Conservation (phyloP, 768 basidiomycete genomes). For the Leucocoprinus sp. region DNA sequence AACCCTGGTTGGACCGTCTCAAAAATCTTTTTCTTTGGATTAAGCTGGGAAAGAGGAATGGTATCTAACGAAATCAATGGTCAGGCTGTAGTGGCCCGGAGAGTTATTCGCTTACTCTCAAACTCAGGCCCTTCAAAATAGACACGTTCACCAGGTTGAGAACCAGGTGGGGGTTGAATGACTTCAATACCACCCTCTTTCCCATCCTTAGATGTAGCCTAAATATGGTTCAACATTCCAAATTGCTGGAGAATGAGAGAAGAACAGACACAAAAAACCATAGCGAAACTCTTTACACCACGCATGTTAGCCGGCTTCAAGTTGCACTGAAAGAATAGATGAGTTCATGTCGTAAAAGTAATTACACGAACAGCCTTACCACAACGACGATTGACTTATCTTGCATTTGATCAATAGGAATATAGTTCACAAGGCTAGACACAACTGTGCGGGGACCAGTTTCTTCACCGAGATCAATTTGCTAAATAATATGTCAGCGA, state of each 20-base stretch:
- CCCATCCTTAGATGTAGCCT: conserved; percentile 89
- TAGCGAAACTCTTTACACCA: conserved; percentile 95
- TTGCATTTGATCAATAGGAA: conserved; percentile 90
- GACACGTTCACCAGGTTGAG: conserved; percentile 86
- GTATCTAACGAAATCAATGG: conserved; percentile 30
- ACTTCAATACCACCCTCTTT: conserved; percentile 89
- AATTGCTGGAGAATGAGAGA: neutral
- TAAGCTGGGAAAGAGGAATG: conserved; percentile 73
- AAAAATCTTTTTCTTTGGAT: conserved; percentile 99
- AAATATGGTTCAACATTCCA: conserved; percentile 6
- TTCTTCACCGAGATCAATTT: conserved; percentile 95
- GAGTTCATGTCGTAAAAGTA: neutral
- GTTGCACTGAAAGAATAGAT: conserved; percentile 53
- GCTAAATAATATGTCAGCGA: conserved; percentile 33
- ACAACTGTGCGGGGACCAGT: conserved; percentile 93
- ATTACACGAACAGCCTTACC: conserved; percentile 32
- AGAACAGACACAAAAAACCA: conserved; percentile 81
- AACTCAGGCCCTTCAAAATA: conserved; percentile 92
- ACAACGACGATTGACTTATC: conserved; percentile 79
- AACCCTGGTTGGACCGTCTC: conserved; percentile 97
- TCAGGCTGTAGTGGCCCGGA: neutral
- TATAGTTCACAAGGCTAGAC: conserved; percentile 93
- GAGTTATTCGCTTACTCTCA: conserved; percentile 45
- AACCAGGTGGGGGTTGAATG: conserved; percentile 77
- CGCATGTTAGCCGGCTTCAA: conserved; percentile 96